Evolutionary conservation across 2,329 filamentous ascomycete species (phyloP).

Genomic region (Septoria linicola): DNA sequence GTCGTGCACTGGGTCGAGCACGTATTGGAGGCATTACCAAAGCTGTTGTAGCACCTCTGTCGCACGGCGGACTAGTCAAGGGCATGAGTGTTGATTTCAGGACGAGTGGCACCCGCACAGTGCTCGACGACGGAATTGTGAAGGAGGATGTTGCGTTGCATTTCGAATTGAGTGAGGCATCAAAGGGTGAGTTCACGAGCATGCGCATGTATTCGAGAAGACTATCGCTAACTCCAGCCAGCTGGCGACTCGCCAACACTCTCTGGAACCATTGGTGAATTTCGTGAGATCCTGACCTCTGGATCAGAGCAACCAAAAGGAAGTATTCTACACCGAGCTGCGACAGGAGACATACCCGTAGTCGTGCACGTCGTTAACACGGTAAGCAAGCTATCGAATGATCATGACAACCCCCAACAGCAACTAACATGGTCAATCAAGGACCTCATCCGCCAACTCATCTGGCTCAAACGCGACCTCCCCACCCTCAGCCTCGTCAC

Average conservation of each 20-base stretch:
- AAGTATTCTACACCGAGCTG: background rate
- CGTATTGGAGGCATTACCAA: constrained; percentile 2
- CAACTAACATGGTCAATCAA: background rate
- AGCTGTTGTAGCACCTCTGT: background rate
- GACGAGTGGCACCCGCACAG: background rate
- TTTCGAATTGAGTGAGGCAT: constrained; percentile 9
- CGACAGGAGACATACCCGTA: constrained; percentile 1
- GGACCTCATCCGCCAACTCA: constrained; percentile 8
- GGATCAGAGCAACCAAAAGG: background rate
- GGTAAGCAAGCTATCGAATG: background rate
- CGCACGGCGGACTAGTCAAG: background rate
- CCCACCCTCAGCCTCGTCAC: background rate
- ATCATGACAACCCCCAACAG: background rate
- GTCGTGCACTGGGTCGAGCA: constrained; percentile 1
- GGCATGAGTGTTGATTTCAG: constrained; percentile 4
- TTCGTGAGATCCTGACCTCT: background rate
- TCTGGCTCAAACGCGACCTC: constrained; percentile 5
- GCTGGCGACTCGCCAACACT: background rate
- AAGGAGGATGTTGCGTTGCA: constrained; percentile 6
- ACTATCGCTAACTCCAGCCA: background rate
- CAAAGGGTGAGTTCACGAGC: background rate
- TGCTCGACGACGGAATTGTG: constrained; percentile 2
- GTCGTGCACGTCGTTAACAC: constrained; percentile 8
- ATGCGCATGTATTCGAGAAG: background rate
- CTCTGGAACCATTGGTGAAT: background rate